Evolutionary conservation across 805 yeast species (phyloP), one percentile per base, ranked within the genome.

Genomic region (Kodamaea jinghongensis): DNA sequence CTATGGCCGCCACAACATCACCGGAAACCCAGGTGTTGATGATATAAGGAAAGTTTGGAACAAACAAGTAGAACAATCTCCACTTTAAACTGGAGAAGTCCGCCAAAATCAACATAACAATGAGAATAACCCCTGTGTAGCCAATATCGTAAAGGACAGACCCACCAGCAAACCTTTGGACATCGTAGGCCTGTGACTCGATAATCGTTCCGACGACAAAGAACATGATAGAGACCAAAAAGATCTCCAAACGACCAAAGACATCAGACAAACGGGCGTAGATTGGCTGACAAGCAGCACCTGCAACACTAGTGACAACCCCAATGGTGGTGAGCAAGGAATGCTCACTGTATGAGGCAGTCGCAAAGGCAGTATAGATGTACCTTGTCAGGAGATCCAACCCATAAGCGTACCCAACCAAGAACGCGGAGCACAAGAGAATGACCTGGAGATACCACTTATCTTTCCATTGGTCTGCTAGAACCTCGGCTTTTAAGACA

Each of bases 211-310:
- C 64, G 15, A 58, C 54, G 6, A 50, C 49, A 39, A 58, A 59
- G 38, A 58, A 51, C 10, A 57, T 17, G 9, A 58, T 44, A 20
- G 60, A 46, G 6, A 50, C 41, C 8, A 48, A 35, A 36, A 56
- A 54, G 28, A 59, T 39, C 45, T 56, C 62, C 36, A 57, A 46
- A 41, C 64, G 55, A 13, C 63, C 64, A 40, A 55, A 56, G 9
- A 45, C 42, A 38, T 59, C 64, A 6, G 58, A 51, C 38, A 59
- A 48, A 28, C 64, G 44, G 17, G 64, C 63, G 37, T 49, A 59
- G 1, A 54, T 49, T 7, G 61, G 60, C 38, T 59, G 64, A 12
- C 58, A 47, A 6, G 62, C 64, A 6, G 63, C 64, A 14, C 56
- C 62, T 26, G 56, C 52, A 26, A 59, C 58, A 11, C 58, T 39